Base-by-base conservation (phyloP, 2,329 filamentous ascomycete genomes). In the Diaporthe amygdali region DNA sequence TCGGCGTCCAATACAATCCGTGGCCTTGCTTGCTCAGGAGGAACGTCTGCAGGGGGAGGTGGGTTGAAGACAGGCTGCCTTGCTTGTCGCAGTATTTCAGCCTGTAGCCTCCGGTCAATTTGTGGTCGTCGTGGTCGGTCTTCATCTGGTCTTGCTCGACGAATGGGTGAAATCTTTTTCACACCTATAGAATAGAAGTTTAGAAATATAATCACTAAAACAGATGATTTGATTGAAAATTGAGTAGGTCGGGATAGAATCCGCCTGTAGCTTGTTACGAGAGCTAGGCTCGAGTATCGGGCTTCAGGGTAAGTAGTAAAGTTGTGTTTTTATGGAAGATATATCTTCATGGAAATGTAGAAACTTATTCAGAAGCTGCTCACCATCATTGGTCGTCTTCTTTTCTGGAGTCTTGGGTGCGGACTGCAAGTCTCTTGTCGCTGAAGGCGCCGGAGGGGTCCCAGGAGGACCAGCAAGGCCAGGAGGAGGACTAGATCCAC, bases 21-120 rank as follows among this genome's bases (percentile, higher is more conserved):
- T 37, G 41, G 59, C 9, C 17, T 20, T n/a, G 15, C 41, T 17
- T 6, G 9, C 3, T 3, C 41, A 12, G 30, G 6, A 0, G 59
- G 27, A 12, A 20, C 27, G 15, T 17, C 8, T 15, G 6, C 10
- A 47, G 59, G 27, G 4, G 6, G 20, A 10, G 30, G 1, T 22
- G 17, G 17, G 4, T 10, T 6, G 8, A 17, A 1, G 3, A 1
- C n/a, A n/a, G 17, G 2, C 8, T 2, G 20, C 9, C 8, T 8
- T 3, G 37, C 17, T 30, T 8, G 20, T 25, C 1, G 9, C 7
- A 27, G 5, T 4, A 5, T 2, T 32, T n/a, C 59, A 10, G 10
- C 6, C 25, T n/a, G 59, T 10, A 4, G 27, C 25, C n/a, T 47
- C 27, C n/a, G 30, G 44, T 44, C 30, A 10, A 22, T 15, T 14